Evolutionary conservation across 306 rosid species (phyloP), one percentile per base, ranked within the genome.

Genomic region (Rosa lucieae): DNA sequence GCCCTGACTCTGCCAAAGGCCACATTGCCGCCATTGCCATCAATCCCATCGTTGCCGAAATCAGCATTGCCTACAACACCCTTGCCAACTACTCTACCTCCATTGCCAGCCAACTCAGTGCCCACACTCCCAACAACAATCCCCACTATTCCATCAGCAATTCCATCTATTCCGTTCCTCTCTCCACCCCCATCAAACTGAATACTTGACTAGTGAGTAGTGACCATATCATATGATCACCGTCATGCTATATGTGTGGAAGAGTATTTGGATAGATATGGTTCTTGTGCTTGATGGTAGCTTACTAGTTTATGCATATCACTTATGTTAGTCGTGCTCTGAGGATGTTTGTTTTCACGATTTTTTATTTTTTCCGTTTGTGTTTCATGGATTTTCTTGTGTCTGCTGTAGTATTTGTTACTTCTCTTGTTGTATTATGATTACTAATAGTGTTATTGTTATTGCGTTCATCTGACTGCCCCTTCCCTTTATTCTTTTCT

Each of bases 121-220:
- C 85, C 65, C 29, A 42, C 70, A 71, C 10, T 76, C 20, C 72
- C 79, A 8, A 29, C 79, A 47, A 63, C 79, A 11, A 20, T 47
- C 46, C 79, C 79, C 5, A 76, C 62, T 8, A 76, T 63, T 63
- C 72, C 32, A 29, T 29, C 32, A 29, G 32, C 32, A 29, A 29
- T 29, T 29, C 32, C 79, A 46, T 35, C 37, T n/a, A 5, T 48
- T 76, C 79, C 72, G 29, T 63, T 65, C 62, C 48, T 63, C 49
- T 47, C 72, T 42, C 62, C 79, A 32, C 79, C 79, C 13, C 79
- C 79, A 32, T 76, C 63, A 47, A 76, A 81, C 8, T 84, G 46
- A 61, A 21, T 48, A 23, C 70, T 23, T 37, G 70, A 37, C 42
- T 29, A 23, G 6, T 5, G 59, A 53, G 23, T 53, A 17, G 23